A percentile compares a stretch with the other conserved stretches of the same genome.
Conservation (phyloP, 2,329 filamentous ascomycete genomes). For the Stemphylium beticola region DNA sequence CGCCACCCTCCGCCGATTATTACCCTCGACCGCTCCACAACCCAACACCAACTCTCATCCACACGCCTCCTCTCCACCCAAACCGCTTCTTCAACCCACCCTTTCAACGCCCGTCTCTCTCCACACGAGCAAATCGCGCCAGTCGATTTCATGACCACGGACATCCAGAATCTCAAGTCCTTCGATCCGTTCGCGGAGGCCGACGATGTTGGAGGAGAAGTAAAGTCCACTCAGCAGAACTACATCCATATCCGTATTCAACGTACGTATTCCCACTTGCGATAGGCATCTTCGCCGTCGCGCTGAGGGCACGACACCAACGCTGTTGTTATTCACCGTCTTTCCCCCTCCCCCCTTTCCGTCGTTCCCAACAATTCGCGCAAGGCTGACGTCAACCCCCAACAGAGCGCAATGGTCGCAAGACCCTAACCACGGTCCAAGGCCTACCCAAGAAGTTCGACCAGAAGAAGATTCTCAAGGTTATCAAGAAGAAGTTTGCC, state of each 20-base stretch:
- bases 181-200: slow-evolving; percentile 99
- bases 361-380: slow-evolving; percentile 8
- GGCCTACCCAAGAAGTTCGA: slow-evolving; percentile 98
- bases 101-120: slow-evolving; percentile 6
- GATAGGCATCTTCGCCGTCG: background rate
- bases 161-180: slow-evolving; percentile 54
- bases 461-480: slow-evolving; percentile 99
- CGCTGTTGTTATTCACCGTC: background rate
- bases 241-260: slow-evolving; percentile 99
- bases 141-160: slow-evolving; percentile 47
- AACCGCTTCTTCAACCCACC: slow-evolving; percentile 7
- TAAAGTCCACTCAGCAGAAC: slow-evolving; percentile 86
- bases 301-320: background rate
- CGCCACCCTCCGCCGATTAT: slow-evolving; percentile 15
- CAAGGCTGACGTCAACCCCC: slow-evolving; percentile 51
- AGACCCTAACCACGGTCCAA: slow-evolving; percentile 99
- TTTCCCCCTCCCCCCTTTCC: background rate
- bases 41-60: background rate
- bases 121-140: slow-evolving; percentile 34
- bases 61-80: slow-evolving; percentile 8
- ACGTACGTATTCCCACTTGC: slow-evolving; percentile 67
- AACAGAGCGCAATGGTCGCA: slow-evolving; percentile 99
- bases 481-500: slow-evolving; percentile 99
- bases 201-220: slow-evolving; percentile 98
- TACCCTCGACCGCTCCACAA: slow-evolving; percentile 6